Evolutionary conservation across 768 basidiomycete species (phyloP), one percentile per base, ranked within the genome.

Genomic region (Boletus rubescentipes): DNA sequence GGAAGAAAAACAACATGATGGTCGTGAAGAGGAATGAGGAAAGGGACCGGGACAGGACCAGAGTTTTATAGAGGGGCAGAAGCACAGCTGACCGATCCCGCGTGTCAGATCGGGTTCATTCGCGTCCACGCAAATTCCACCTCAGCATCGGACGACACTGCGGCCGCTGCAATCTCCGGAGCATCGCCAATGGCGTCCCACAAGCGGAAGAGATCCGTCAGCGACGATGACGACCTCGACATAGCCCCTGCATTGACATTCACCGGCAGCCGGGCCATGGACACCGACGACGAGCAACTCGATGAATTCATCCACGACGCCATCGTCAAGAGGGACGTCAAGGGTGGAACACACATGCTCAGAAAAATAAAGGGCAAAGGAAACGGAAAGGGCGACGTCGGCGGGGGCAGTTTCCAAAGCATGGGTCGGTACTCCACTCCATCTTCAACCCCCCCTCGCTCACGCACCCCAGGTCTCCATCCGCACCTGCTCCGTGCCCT

Each of bases 331-430:
- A 75, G 87, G 36, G 81, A 93, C 65, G 70, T 87, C 10, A 90
- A 89, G 67, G 79, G 78, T 38, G 93, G 92, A 1, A 89, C 86
- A 0, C 81, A 87, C 46, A 58, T 91, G 9, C 71, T 94, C 47
- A 95, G 91, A 67, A 88, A 85, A 62, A 77, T 83, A 12, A 93
- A 89, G 62, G 85, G 83, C 9, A 89, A 88, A 67, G 72, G 75
- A 18, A 91, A 87, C 64, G 72, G 72, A 3, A 92, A 89, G 67
- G 86, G 86, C 16, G 87, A 92, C 64, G 79, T 91, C 12, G 94
- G 94, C 31, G 94, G 94, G 30, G 94, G 94, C 18, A 96, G 93
- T 58, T 98, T 97, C 62, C 94, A 97, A 70, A 89, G 86, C 81
- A 93, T 98, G 91, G 93, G 92, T 92, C 50, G 49, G 84, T 78